Evolutionary conservation across 768 basidiomycete genomes (phyloP).

Genomic region (Lactarius hengduanensis): DNA sequence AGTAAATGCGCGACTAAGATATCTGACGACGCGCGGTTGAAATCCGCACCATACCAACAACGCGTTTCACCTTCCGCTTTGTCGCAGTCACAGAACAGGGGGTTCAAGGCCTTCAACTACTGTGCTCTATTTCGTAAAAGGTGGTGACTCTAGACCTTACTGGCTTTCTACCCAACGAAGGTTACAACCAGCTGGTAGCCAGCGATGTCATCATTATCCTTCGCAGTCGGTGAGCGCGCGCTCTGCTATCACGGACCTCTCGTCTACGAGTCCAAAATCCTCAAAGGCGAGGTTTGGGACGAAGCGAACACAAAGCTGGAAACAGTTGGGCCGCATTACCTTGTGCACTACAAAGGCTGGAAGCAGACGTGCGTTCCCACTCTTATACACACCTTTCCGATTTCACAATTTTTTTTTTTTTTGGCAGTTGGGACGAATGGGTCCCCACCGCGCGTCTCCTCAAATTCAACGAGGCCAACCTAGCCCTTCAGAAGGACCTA

Average conservation of each 20-base stretch:
- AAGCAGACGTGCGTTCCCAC: slow-evolving; percentile 77
- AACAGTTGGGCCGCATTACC: slow-evolving; percentile 75
- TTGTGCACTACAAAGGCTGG: slow-evolving; percentile 99
- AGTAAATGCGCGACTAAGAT: not conserved
- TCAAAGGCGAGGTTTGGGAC: slow-evolving; percentile 62
- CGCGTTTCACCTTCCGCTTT: not conserved
- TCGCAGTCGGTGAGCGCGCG: slow-evolving; percentile 57
- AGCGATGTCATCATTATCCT: slow-evolving; percentile 21
- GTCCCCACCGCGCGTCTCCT: slow-evolving; percentile 78
- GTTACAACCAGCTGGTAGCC: not conserved
- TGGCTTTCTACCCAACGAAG: not conserved
- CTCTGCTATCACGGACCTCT: slow-evolving; percentile 95
- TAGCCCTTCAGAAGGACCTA: slow-evolving; percentile 74
- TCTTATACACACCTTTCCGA: slow-evolving; percentile 1
- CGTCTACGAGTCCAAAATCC: slow-evolving; percentile 94
- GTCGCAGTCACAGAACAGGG: not conserved
- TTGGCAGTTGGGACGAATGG: slow-evolving; percentile 93
- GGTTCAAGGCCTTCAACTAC: not conserved
- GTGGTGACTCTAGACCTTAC: not conserved
- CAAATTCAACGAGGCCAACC: slow-evolving; percentile 80
- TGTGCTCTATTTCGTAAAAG: not conserved
- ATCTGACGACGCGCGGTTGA: not conserved
- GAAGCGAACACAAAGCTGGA: slow-evolving; percentile 60
- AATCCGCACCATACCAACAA: not conserved
- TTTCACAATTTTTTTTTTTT: not conserved